Percentiles rank a stretch among this genome's conserved stretches.
Evolutionary conservation across 176 grass and related monocot genomes (phyloP).

Genomic region (Sorghum bicolor): Sorghum_bicolor_NCBIv3 NC_012877.2:4996501-4997000

Average conservation of each 20-base stretch:
- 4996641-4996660: neutral
- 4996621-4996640: neutral
- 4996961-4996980: neutral
- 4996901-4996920: conserved; percentile 2
- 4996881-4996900: neutral
- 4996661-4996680: neutral
- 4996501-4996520: neutral
- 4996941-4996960: neutral
- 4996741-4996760: neutral
- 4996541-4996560: too few species aligned
- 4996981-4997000: neutral
- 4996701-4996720: neutral
- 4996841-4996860: neutral
- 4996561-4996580: too few species aligned
- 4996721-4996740: neutral
- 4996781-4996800: neutral
- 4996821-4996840: neutral
- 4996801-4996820: neutral
- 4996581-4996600: neutral
- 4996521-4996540: neutral
- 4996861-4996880: neutral
- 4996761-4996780: neutral
- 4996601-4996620: neutral
- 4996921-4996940: neutral
- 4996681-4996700: neutral